Evolutionary conservation across 768 basidiomycete genomes (phyloP), one percentile per base, ranked within the genome.

Genomic region (Amanita brunnescens): DNA sequence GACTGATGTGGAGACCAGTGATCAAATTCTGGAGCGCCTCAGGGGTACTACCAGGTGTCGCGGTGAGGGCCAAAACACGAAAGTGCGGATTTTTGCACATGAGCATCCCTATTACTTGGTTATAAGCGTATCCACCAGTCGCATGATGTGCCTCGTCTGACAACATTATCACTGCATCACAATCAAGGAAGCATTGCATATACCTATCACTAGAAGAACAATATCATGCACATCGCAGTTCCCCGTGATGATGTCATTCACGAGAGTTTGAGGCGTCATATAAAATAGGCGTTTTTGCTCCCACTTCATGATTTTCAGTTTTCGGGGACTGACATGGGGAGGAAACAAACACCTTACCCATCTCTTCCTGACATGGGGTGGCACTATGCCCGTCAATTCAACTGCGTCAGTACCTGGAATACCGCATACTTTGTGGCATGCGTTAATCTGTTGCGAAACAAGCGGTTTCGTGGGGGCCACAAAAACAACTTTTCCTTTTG

Each of bases 81-180:
- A 95, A 94, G 65, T 93, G 79, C 0, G 92, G 92, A 59, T 98
- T 97, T 67, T 89, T 91, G 1, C 90, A 82, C 85, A 93, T 96
- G 58, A 99, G 75, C 58, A 76, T 91, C 6, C 93, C 85, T 34
- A 98, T 74, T 29, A 90, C 83, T 61, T 87, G 84, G 39, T 88
- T 87, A 61, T 98, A 98, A 3, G 94, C 86, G 59, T 96, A 51
- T 53, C 89, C 85, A 2, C 96, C 95, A 0, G 85, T 91, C 9
- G 90, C 95, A 57, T 86, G 83, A 67, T 99, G 96, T 0, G 96
- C 96, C 64, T 97, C 94, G 58, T 97, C 94, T 93, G 42, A 5
- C 47, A 24, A 18, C 48, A 44, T 40, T 30, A 16, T 42, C 42
- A 49, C 23, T 8, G 38, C 9, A 52, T 34, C 29, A 13, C 57